Percentiles rank a stretch among this genome's conserved stretches.
These are phyloP conservation scores for Diaporthe humulicola DNA, from an alignment of 2,329 filamentous ascomycete genomes.

Conservation along the genomic window DNA sequence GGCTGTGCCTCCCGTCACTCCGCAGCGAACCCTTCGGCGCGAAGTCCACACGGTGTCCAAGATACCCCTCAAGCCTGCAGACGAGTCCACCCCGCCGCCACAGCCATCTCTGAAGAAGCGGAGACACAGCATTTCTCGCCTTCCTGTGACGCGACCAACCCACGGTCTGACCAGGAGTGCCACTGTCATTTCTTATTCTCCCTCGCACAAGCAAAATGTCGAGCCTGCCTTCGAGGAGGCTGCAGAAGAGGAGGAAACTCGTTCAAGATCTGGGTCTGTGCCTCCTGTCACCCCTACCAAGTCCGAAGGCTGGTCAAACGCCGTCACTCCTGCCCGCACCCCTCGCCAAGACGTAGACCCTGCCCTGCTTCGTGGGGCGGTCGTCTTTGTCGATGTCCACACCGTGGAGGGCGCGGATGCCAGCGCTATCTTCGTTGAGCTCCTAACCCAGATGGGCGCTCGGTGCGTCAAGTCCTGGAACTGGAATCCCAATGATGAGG, in stretches of 20 bases:
- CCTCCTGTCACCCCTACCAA: constrained; percentile 61
- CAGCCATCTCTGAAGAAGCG: constrained; percentile 60
- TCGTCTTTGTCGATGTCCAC: constrained; percentile 87
- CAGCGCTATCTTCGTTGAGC: constrained; percentile 83
- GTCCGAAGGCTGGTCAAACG: constrained; percentile 64
- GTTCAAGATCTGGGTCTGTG: constrained; percentile 43
- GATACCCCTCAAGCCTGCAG: constrained; percentile 79
- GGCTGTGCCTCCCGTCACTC: constrained; percentile 64
- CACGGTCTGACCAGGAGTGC: constrained; percentile 60
- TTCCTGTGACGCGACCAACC: constrained; percentile 58
- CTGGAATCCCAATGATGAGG: constrained; percentile 72
- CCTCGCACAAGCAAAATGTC: constrained; percentile 56
- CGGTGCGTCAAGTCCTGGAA: constrained; percentile 81
- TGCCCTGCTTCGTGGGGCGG: constrained; percentile 74
- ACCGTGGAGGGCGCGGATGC: constrained; percentile 86
- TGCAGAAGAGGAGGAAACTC: constrained; percentile 40
- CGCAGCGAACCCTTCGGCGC: constrained; percentile 64
- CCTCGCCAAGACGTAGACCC: constrained; percentile 67
- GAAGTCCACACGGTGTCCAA: constrained; percentile 82
- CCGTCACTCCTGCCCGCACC: constrained; percentile 63
- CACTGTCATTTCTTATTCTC: constrained; percentile 68
- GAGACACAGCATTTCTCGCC: constrained; percentile 64
- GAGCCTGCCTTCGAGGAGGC: constrained; percentile 46
- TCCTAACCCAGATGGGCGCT: constrained; percentile 86
- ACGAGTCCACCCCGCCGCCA: constrained; percentile 63